These are phyloP conservation scores for Talaromyces sp. DNA, from an alignment of 2,329 filamentous ascomycete genomes.

Conservation along the genomic window DNA sequence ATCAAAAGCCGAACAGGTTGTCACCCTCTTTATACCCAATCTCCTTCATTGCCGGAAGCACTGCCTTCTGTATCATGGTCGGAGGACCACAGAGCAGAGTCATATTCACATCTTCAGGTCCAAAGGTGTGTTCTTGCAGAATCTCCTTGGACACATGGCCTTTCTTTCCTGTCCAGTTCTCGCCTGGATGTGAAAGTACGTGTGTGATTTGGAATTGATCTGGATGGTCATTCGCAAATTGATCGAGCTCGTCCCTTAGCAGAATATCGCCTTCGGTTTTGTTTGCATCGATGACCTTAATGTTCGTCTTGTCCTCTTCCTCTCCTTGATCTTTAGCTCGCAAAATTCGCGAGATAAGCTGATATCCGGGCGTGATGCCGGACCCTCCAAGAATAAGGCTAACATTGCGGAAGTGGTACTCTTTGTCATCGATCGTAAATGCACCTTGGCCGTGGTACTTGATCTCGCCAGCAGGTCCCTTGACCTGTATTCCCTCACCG, in stretches of 20 bases:
- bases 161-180: constrained; percentile 43
- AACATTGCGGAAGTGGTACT: constrained; percentile 41
- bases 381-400: constrained; percentile 48
- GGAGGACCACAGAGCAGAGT: constrained; percentile 49
- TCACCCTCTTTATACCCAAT: constrained; percentile 45
- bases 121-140: constrained; percentile 39
- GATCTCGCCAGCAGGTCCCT: constrained; percentile 50
- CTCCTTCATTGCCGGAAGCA: constrained; percentile 44
- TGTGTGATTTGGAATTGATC: constrained; percentile 44
- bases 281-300: constrained; percentile 47
- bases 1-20: constrained; percentile 54
- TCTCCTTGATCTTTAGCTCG: constrained; percentile 15
- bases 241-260: constrained; percentile 39
- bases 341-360: constrained; percentile 44
- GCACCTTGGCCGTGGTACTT: constrained; percentile 44
- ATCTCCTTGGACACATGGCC: constrained; percentile 43
- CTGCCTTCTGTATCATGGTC: constrained; percentile 49
- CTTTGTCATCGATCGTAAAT: constrained; percentile 43
- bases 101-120: constrained; percentile 38
- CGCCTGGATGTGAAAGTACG: constrained; percentile 43
- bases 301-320: constrained; percentile 32
- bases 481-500: constrained; percentile 48
- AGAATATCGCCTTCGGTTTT: constrained; percentile 46
- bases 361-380: constrained; percentile 50
- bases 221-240: constrained; percentile 33